phyloP scores from a whole-genome alignment of 2,329 filamentous ascomycete genomes.

The Penicillium sp. region DNA sequence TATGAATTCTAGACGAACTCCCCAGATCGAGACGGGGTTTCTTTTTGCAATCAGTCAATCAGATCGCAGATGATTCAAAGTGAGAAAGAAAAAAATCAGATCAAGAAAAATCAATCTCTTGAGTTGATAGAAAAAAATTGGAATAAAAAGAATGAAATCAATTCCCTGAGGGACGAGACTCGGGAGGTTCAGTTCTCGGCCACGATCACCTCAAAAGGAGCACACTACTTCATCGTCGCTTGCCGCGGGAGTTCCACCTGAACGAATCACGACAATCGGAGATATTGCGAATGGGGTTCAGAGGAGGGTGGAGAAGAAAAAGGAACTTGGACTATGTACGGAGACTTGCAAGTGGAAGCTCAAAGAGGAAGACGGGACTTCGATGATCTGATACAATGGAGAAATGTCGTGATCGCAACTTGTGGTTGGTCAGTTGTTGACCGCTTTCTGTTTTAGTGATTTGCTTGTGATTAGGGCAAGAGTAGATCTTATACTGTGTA shows the following conservation, averaged over 20 bases:
- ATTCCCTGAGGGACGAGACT: neutral
- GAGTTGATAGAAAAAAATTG: neutral
- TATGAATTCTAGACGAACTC: slow-evolving; percentile 5
- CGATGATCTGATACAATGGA: slow-evolving; percentile 44
- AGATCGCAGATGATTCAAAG: neutral
- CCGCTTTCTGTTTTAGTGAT: slow-evolving; percentile 22
- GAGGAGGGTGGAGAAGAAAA: slow-evolving; percentile 5
- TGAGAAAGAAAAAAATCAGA: neutral
- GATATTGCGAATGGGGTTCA: slow-evolving; percentile 4
- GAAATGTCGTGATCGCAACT: slow-evolving; percentile 43
- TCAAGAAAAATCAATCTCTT: neutral
- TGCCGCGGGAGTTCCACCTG: slow-evolving; percentile 9
- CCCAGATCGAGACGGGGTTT: slow-evolving; percentile 17
- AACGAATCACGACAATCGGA: slow-evolving; percentile 3
- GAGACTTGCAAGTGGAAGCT: slow-evolving; percentile 7
- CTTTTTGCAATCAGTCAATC: slow-evolving; percentile 10
- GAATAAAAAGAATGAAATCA: neutral
- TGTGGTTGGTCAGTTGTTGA: slow-evolving; percentile 29
- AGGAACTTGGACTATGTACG: neutral
- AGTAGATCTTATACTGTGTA: no score
- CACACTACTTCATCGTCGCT: slow-evolving; percentile 8
- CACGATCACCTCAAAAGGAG: slow-evolving; percentile 1
- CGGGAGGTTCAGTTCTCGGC: slow-evolving; percentile 8
- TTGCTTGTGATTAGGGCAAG: neutral
- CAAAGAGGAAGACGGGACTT: slow-evolving; percentile 14